phyloP scores from a whole-genome alignment of 2,329 filamentous ascomycete species.

The Alternaria viburni region DNA sequence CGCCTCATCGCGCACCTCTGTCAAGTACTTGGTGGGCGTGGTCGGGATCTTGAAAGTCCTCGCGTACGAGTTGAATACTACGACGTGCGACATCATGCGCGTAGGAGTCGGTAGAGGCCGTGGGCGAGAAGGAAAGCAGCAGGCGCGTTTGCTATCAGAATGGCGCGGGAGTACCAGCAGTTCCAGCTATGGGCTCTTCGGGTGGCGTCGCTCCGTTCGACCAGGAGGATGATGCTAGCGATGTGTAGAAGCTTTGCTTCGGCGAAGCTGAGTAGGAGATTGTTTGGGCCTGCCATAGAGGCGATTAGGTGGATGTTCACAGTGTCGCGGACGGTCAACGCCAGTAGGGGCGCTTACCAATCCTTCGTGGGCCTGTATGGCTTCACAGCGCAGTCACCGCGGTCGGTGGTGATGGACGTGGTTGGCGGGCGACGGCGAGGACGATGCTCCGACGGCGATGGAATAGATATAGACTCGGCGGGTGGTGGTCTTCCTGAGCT shows the following conservation, averaged over 20 bases:
- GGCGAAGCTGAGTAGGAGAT: slow-evolving; percentile 38
- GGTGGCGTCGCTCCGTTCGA: slow-evolving; percentile 36
- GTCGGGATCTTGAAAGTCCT: slow-evolving; percentile 83
- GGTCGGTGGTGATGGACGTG: too few species aligned
- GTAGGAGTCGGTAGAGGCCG: slow-evolving; percentile 34
- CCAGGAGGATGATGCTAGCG: slow-evolving; percentile 35
- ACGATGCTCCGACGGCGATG: background rate
- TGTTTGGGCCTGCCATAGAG: slow-evolving; percentile 40
- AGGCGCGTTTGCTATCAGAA: slow-evolving; percentile 35
- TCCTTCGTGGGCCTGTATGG: background rate
- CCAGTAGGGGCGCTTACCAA: slow-evolving; percentile 25
- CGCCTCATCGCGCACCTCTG: slow-evolving; percentile 85
- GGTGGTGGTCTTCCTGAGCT: background rate
- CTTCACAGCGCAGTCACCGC: background rate
- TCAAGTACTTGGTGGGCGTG: slow-evolving; percentile 77
- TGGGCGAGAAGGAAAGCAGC: slow-evolving; percentile 32
- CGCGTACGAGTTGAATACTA: slow-evolving; percentile 82
- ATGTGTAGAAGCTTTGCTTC: slow-evolving; percentile 44
- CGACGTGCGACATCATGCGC: slow-evolving; percentile 83
- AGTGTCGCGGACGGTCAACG: slow-evolving; percentile 16
- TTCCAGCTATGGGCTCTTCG: slow-evolving; percentile 31
- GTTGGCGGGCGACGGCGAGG: background rate
- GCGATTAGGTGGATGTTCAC: slow-evolving; percentile 23
- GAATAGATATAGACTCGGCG: background rate
- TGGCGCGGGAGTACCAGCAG: slow-evolving; percentile 36